Evolutionary conservation across 148 eudicot species (phyloP), one percentile per base, ranked within the genome.

Genomic region (Dysphania ambrosioides): DNA sequence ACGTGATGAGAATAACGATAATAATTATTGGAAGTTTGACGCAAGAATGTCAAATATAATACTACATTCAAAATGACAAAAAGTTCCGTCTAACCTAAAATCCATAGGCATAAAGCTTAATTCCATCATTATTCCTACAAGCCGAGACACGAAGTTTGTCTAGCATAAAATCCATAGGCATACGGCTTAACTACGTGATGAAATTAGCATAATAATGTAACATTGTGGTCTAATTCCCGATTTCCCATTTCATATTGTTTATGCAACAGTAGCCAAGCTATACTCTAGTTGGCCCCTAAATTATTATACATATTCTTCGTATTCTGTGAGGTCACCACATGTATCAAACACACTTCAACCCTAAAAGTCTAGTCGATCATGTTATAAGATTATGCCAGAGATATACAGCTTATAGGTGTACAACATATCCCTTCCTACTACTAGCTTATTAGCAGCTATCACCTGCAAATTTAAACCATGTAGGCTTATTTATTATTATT

Each of bases 111-210:
- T 56, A 32, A 35, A 27, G 63, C 47, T 21, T 35, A 32, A 34
- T 55, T 23, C 30, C 44, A 71, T 70, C 42, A 51, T 71, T 70
- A 55, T 71, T 55, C 63, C 30, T 56, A n/a, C 63, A 55, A n/a
- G 31, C 55, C 55, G 41, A 67, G 70, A 49, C 49, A 66, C 41
- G 9, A 11, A 23, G 13, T 36, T 6, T 42, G 44, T 66, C 27
- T 42, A 6, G n/a, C n/a, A n/a, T n/a, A n/a, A n/a, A n/a, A n/a
- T n/a, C n/a, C n/a, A n/a, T n/a, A n/a, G n/a, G n/a, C n/a, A n/a
- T n/a, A n/a, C n/a, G n/a, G n/a, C n/a, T n/a, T n/a, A n/a, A n/a
- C n/a, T n/a, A n/a, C n/a, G n/a, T n/a, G n/a, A n/a, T n/a, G n/a
- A n/a, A 30, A 70, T 70, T 51, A 51, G 30, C 10, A 66, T 5